phyloP scores from a whole-genome alignment of 345 rosid species.

The Jatropha curcas region DNA sequence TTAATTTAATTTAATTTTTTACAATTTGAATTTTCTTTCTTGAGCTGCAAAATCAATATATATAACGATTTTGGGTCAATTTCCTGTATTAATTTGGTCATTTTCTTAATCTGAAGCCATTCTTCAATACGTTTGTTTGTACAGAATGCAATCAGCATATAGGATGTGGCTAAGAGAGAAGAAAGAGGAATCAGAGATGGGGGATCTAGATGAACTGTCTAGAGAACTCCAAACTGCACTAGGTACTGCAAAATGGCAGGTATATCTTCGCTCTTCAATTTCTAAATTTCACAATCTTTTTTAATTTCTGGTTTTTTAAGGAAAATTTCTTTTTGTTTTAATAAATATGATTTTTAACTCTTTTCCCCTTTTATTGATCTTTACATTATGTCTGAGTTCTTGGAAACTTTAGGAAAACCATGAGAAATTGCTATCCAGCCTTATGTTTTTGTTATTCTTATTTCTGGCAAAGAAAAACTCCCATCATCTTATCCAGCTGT shows the following conservation, averaged over 20 bases:
- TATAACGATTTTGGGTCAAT: neutral
- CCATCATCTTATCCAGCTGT: too few species aligned
- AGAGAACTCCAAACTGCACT: slow-evolving; percentile 79
- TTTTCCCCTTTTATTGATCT: too few species aligned
- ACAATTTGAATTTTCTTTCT: neutral
- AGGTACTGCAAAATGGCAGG: slow-evolving; percentile 98
- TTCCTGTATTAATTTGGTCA: neutral
- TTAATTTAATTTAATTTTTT: neutral
- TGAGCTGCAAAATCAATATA: neutral
- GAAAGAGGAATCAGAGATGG: slow-evolving; percentile 38
- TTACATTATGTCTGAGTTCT: too few species aligned
- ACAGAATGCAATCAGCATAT: slow-evolving; percentile 85
- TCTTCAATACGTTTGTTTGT: slow-evolving; percentile 13
- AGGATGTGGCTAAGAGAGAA: slow-evolving; percentile 69
- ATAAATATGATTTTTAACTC: too few species aligned
- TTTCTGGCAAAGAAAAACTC: too few species aligned
- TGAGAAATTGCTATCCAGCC: too few species aligned
- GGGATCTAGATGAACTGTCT: slow-evolving; percentile 49
- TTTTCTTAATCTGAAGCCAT: neutral
- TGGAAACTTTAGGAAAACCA: too few species aligned
- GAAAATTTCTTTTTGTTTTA: neutral
- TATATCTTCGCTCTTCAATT: slow-evolving; percentile 14
- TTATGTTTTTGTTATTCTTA: too few species aligned
- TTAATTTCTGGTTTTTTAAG: neutral
- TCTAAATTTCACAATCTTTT: neutral